Base-by-base conservation (phyloP, 208 protist genomes). In the Angomonas deanei region DNA sequence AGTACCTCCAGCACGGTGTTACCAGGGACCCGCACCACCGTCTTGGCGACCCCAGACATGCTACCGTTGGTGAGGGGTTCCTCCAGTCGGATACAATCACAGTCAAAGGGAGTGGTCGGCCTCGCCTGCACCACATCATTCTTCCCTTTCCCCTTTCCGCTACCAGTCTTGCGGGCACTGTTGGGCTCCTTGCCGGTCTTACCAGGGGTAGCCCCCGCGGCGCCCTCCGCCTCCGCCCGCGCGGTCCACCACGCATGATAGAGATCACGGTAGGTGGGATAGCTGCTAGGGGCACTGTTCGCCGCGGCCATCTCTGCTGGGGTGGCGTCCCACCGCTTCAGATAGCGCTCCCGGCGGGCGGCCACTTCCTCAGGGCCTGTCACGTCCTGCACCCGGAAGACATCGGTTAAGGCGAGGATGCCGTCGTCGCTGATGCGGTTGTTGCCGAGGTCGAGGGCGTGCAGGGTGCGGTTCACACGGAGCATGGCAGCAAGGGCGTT, bases 1-100 rank as follows among this genome's bases (percentile, higher is more conserved):
- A 96, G 71, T 59, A 86, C 76, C 72, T 91, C 83, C 59, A 96
- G 68, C 48, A 86, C 76, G 15, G 76, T 92, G 66, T 96, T 96
- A 32, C 90, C 90, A 1, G 90, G 90, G 1, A 91, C 80, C 6
- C 90, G 86, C 21, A 86, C 61, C 21, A 56, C 6, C 32, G 55
- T 42, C 13, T 69, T 68, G 42, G 68, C 8, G 36, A 72, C 84
- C 21, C 72, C 50, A 4, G 73, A 46, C 21, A 83, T 82, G 27
- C 68, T 72, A 13, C 78, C 72, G 19, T 57, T 24, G 55, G 64
- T n/a, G n/a, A n/a, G n/a, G n/a, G n/a, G n/a, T 52, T 38, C 66
- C 63, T 10, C 61, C 68, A 89, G 74, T 10, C 84, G 81, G 63
- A 96, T 69, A 64, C 86, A 93, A 66, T 88, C 68, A 19, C 74